Evolutionary conservation across 2,329 filamentous ascomycete genomes (phyloP).

Genomic region (Talaromyces albobiverticillius): DNA sequence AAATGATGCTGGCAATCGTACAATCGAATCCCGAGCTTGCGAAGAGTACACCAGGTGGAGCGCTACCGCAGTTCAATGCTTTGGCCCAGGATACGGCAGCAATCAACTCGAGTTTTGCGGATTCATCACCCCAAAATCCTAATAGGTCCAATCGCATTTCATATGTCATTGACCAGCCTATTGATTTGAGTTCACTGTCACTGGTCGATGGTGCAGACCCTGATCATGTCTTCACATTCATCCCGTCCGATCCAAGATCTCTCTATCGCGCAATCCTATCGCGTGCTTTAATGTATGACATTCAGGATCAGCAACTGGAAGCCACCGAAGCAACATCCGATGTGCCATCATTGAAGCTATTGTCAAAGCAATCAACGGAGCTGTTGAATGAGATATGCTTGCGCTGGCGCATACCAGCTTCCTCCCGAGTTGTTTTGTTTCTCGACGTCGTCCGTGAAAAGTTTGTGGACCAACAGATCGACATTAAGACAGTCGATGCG

Average conservation of each 20-base stretch:
- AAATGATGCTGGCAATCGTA: conserved; percentile 89
- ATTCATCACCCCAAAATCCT: conserved; percentile 46
- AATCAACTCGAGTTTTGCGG: conserved; percentile 42
- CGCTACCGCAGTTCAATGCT: conserved; percentile 56
- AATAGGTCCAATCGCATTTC: conserved; percentile 47
- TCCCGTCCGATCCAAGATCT: conserved; percentile 76
- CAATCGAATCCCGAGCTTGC: conserved; percentile 81
- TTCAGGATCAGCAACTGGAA: conserved; percentile 54
- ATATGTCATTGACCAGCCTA: conserved; percentile 63
- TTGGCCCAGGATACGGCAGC: conserved; percentile 26
- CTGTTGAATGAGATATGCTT: conserved; percentile 80
- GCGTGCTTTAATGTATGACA: conserved; percentile 66
- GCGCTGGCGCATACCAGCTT: conserved; percentile 85
- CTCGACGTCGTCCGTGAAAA: conserved; percentile 83
- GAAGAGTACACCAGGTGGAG: conserved; percentile 64
- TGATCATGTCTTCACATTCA: conserved; percentile 73
- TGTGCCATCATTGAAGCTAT: conserved; percentile 49
- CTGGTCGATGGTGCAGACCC: conserved; percentile 51
- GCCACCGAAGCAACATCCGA: conserved; percentile 49
- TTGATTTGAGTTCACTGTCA: conserved; percentile 60
- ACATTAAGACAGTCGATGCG: conserved; percentile 75
- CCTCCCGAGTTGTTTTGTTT: conserved; percentile 74
- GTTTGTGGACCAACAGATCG: conserved; percentile 78
- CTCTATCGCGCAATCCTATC: conserved; percentile 81
- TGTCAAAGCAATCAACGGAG: conserved; percentile 76